phyloP scores from a whole-genome alignment of 2,329 filamentous ascomycete genomes.

The Botrytis hyacinthi region DNA sequence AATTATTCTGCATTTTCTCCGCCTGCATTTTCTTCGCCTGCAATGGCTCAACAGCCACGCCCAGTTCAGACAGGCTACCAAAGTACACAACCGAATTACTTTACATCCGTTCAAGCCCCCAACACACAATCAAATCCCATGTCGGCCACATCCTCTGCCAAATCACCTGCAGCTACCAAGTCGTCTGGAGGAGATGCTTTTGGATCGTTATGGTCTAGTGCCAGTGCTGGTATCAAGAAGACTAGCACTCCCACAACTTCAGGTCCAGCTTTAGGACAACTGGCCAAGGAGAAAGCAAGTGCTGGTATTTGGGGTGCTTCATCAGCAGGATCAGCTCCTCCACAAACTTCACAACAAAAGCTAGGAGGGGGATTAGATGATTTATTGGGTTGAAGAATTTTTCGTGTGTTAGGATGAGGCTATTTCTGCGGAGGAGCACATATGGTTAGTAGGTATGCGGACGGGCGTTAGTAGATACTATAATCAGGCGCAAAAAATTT shows the following conservation, averaged over 20 bases:
- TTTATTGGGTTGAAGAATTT: conserved; percentile 43
- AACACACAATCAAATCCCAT: conserved; percentile 38
- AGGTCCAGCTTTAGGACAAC: conserved; percentile 81
- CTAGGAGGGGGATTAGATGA: conserved; percentile 44
- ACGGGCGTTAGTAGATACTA: conserved; percentile 20
- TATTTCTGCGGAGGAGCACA: conserved; percentile 2
- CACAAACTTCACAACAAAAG: conserved; percentile 36
- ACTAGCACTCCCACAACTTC: conserved; percentile 56
- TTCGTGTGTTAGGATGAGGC: neutral
- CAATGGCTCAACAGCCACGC: conserved; percentile 43
- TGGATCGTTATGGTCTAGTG: conserved; percentile 73
- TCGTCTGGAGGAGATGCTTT: conserved; percentile 78
- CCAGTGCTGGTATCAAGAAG: conserved; percentile 75
- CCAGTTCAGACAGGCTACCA: conserved; percentile 65
- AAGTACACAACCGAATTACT: conserved; percentile 86
- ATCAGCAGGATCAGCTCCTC: conserved; percentile 38
- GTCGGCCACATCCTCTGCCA: conserved; percentile 41
- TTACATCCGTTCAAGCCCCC: conserved; percentile 69
- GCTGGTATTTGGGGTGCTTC: conserved; percentile 90
- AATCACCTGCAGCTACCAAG: conserved; percentile 53
- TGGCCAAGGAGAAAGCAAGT: conserved; percentile 97
- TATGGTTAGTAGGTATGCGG: conserved; percentile 9
- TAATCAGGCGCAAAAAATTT: conserved; percentile 12
- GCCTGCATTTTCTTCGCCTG: conserved; percentile 56
- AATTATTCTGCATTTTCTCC: conserved; percentile 64